A percentile compares a stretch with the other conserved stretches of the same genome.
These are phyloP conservation scores for Gossypioides kirkii DNA, from an alignment of 345 rosid species.

Conservation along the genomic window DNA sequence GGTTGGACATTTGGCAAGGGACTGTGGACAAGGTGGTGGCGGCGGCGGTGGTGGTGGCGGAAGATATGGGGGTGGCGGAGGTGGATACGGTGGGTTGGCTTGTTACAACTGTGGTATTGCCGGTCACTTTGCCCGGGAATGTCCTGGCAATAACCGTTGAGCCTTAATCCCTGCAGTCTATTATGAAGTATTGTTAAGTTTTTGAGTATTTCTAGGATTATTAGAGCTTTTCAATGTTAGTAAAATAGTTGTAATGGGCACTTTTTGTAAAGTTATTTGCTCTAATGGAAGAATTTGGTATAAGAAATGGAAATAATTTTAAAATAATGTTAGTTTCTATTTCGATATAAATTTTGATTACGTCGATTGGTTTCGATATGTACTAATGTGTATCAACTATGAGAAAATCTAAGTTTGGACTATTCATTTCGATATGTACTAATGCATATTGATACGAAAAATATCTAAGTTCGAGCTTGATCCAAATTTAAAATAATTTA, in stretches of 20 bases:
- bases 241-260: conserved; percentile 20
- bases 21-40: conserved; percentile 17
- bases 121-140: conserved; percentile 85
- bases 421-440: too few species aligned
- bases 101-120: conserved; percentile 77
- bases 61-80: conserved; percentile 27
- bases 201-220: background rate
- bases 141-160: conserved; percentile 54
- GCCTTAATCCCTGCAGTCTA: background rate
- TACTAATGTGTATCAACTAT: too few species aligned
- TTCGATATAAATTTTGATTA: too few species aligned
- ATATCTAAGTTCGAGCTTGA: too few species aligned
- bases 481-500: too few species aligned
- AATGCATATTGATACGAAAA: too few species aligned
- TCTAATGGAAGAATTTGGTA: conserved; percentile 13
- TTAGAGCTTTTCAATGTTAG: too few species aligned
- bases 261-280: conserved; percentile 6
- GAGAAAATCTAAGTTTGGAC: too few species aligned
- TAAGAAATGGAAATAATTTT: too few species aligned
- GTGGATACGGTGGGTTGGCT: conserved; percentile 31
- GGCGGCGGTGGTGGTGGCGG: too few species aligned
- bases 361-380: rapidly evolving
- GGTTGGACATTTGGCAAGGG: conserved; percentile 23
- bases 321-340: too few species aligned
- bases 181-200: background rate